Evolutionary conservation across 805 yeast species (phyloP).

Genomic region (Jamesozyma hellenica): DNA sequence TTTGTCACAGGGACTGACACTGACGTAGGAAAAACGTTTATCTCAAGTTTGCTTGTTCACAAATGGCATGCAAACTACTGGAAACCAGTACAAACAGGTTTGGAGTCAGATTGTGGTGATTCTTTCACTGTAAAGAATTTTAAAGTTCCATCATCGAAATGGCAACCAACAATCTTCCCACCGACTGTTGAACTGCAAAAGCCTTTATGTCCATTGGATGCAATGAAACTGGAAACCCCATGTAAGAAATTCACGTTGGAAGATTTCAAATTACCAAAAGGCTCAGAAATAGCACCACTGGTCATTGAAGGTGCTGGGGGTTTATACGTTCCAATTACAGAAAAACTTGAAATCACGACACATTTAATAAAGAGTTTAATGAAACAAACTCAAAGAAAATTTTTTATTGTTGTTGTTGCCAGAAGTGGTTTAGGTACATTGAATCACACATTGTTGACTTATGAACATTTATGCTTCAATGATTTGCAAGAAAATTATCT

Average conservation of each 20-base stretch:
- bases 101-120: constrained; percentile 23
- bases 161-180: constrained; percentile 7
- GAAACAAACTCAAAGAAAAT: constrained; percentile 6
- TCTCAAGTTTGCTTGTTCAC: constrained; percentile 18
- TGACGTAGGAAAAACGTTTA: constrained; percentile 28
- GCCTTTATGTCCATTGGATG: constrained; percentile 26
- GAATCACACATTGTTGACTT: constrained; percentile 24
- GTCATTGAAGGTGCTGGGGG: constrained; percentile 29
- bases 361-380: constrained; percentile 17
- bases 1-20: constrained; percentile 30
- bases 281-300: constrained; percentile 8
- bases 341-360: constrained; percentile 15
- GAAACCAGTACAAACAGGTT: constrained; percentile 28
- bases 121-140: constrained; percentile 11
- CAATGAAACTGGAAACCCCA: constrained; percentile 19
- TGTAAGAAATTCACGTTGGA: constrained; percentile 9
- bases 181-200: constrained; percentile 15
- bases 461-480: constrained; percentile 15
- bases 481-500: constrained; percentile 12
- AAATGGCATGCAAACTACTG: constrained; percentile 25
- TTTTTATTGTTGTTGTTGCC: constrained; percentile 22
- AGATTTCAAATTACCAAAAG: constrained; percentile 15
- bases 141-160: constrained; percentile 1
- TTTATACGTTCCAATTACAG: constrained; percentile 23
- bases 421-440: constrained; percentile 26